Base-by-base conservation (phyloP, 495 filamentous ascomycete genomes). In the Daldinia bambusicola region DNA sequence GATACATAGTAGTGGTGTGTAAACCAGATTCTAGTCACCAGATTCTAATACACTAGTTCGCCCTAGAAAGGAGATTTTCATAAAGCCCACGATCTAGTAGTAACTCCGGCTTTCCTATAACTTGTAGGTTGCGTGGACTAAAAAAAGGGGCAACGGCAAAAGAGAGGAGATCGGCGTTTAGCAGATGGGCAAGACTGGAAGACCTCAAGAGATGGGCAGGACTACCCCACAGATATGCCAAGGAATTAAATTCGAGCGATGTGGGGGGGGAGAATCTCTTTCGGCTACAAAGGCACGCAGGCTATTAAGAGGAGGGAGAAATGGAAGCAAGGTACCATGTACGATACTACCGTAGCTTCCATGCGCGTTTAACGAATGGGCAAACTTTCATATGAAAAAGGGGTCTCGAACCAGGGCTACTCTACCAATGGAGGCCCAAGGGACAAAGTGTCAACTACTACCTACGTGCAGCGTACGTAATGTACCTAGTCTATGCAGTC, bases 211-310 rank as follows among this genome's bases (percentile, higher is more conserved):
- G 43, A 48, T 48, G 43, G 43, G 43, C 43, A 48, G 43, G 53
- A 53, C 63, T 71, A 72, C 69, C 70, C 66, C 65, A 73, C 70
- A 69, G 56, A 58, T 20, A 37, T 34, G 65, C 70, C 70, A 72
- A 72, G 65, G 64, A 50, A 43, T 41, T 53, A 48, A 65, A 52
- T 66, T 59, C 52, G 53, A 55, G 40, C 30, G 30, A 30, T 66
- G 59, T 53, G 69, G 63, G 69, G 63, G 34, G 26, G 26, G 3
- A 31, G 3, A 31, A 36, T 48, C 38, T 18, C 55, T 61, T 55
- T 63, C 63, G 63, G 63, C 63, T 60, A 67, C 59, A 55, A 26
- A 26, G 26, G 26, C 26, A 26, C 1, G 3, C 52, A 51, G 63
- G 18, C 41, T 45, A 32, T 5, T 32, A 16, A 3, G 26, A 26